phyloP scores from a whole-genome alignment of 2,329 filamentous ascomycete genomes.

The Pseudogymnoascus sp. region DNA sequence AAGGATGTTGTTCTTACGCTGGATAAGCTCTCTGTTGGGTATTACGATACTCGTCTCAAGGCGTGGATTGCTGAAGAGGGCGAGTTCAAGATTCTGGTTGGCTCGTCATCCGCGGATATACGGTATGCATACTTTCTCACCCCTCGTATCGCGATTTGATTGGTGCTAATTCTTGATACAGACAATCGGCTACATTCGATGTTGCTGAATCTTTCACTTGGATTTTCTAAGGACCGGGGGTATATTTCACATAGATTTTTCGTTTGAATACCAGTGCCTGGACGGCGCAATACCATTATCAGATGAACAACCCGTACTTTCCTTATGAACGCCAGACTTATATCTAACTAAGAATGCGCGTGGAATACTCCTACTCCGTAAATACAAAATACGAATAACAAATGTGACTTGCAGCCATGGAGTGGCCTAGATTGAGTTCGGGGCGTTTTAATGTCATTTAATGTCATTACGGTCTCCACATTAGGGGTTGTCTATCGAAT shows the following conservation, averaged over 20 bases:
- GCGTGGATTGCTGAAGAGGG: constrained; percentile 62
- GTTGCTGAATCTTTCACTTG: constrained; percentile 59
- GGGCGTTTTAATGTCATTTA: not conserved
- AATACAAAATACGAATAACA: constrained; percentile 4
- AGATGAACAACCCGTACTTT: not conserved
- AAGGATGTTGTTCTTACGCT: constrained; percentile 33
- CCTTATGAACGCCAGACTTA: constrained; percentile 4
- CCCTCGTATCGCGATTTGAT: not conserved
- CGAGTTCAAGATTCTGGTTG: constrained; percentile 50
- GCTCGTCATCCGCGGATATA: constrained; percentile 55
- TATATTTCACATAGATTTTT: constrained; percentile 1
- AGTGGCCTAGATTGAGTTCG: not conserved
- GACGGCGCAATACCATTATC: constrained; percentile 4
- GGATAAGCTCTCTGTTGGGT: constrained; percentile 43
- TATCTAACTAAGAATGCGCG: not conserved
- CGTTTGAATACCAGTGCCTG: constrained; percentile 1
- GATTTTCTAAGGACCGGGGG: constrained; percentile 40
- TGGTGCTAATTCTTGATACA: constrained; percentile 26
- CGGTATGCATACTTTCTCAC: constrained; percentile 37
- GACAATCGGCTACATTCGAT: constrained; percentile 43
- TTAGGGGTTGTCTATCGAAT: constrained; percentile 6
- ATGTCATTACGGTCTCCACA: not conserved
- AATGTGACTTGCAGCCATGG: not conserved
- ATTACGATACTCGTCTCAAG: constrained; percentile 51
- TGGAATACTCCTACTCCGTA: not conserved